Evolutionary conservation across 78 protist species (phyloP).

Genomic region (Cavenderia fasciculata): DNA sequence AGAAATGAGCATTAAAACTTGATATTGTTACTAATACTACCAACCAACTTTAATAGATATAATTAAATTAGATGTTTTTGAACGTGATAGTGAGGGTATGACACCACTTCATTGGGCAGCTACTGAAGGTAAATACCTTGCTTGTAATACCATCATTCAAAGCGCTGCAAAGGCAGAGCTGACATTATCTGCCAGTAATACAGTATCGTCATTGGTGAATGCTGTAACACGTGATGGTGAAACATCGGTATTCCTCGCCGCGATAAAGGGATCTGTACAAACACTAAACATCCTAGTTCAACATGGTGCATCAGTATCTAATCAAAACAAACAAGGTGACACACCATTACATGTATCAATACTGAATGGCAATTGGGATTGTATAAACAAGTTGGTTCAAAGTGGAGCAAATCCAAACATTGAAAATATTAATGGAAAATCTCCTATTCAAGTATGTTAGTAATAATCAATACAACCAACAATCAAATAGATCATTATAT

Average conservation of each 20-base stretch:
- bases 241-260: conserved; percentile 38
- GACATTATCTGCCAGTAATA: no score
- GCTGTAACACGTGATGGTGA: conserved; percentile 15
- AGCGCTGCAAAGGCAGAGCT: not conserved
- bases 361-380: conserved; percentile 2
- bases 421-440: not conserved
- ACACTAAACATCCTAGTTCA: conserved; percentile 7
- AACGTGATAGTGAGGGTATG: conserved; percentile 17
- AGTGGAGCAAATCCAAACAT: conserved; percentile 13
- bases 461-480: not conserved
- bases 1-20: no score
- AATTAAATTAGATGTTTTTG: not conserved
- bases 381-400: conserved; percentile 22
- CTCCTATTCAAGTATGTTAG: not conserved
- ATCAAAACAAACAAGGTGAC: conserved; percentile 18
- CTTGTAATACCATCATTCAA: not conserved
- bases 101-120: conserved; percentile 59
- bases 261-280: conserved; percentile 5
- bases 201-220: no score
- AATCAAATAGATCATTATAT: no score
- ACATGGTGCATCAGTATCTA: not conserved
- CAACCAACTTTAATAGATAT: no score
- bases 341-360: conserved; percentile 36
- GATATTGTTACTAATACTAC: no score
- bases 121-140: conserved; percentile 24